Evolutionary conservation across 495 filamentous ascomycete genomes (phyloP), one percentile per base, ranked within the genome.

Genomic region (Daldinia concentrica): DNA sequence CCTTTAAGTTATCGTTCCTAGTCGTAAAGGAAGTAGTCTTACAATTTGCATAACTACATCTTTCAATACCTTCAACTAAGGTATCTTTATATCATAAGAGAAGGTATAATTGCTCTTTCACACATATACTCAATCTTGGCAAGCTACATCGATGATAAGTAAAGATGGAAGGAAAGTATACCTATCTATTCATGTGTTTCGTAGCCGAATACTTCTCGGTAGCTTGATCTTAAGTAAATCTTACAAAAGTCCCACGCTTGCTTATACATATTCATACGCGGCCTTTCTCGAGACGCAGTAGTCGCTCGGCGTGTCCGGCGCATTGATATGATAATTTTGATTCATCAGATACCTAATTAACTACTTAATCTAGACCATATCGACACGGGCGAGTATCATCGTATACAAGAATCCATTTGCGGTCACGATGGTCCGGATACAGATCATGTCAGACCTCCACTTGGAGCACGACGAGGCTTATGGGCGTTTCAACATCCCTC

Each of bases 361-460:
- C 29, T 32, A 32, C 34, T 30, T 24, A 24, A 11, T 5, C 6
- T 22, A 50, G 26, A 6, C 37, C 3, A 48, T 29, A 19, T n/a
- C 11, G 12, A 14, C 4, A 36, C 34, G 12, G 34, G 34, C 12
- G 34, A 14, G 12, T 36, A 14, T 36, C 34, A 14, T 36, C 34
- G 12, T 36, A 36, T 36, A 36, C 3, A 36, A 36, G 12, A 36
- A 36, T 14, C 2, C 14, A 36, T 36, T 30, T n/a, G 22, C n/a
- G 17, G 9, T 56, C 54, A 30, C 52, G 3, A 69, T 60, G 55
- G 67, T 69, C 43, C n/a, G 27, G 6, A 64, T 70, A 45, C 67
- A 70, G 36, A 70, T 70, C 36, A 55, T 66, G n/a, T 71, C 68
- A 3, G 68, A 65, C 27, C 62, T 66, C 62, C 57, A 65, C n/a